phyloP scores from a whole-genome alignment of 345 rosid genomes.

The Tarenaya hassleriana region DNA sequence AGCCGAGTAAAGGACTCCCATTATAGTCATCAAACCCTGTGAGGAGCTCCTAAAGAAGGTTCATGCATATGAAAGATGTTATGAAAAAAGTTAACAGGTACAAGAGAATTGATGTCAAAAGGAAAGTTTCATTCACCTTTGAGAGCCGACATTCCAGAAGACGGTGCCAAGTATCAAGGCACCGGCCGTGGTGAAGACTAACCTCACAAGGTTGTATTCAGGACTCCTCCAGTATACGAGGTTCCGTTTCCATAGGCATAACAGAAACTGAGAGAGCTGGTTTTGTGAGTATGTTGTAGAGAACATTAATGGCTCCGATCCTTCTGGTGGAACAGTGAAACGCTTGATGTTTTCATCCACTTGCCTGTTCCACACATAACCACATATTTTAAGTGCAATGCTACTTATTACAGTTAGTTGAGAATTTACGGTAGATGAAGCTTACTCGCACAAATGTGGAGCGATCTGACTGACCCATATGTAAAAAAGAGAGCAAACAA shows the following conservation, averaged over 20 bases:
- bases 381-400: conserved; percentile 8
- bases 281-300: conserved; percentile 47
- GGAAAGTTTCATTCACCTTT: conserved; percentile 33
- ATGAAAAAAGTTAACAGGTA: neutral
- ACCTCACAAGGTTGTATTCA: conserved; percentile 62
- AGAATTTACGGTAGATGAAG: neutral
- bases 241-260: conserved; percentile 76
- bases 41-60: conserved; percentile 37
- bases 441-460: too few species aligned
- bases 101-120: neutral
- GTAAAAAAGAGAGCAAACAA: neutral
- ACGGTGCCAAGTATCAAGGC: conserved; percentile 70
- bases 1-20: conserved; percentile 85
- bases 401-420: conserved; percentile 8
- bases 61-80: neutral
- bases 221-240: conserved; percentile 97
- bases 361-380: too few species aligned
- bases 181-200: conserved; percentile 47
- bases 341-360: conserved; percentile 57
- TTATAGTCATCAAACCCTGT: conserved; percentile 49
- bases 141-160: conserved; percentile 70
- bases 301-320: conserved; percentile 58
- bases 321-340: conserved; percentile 53
- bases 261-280: conserved; percentile 43
- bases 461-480: too few species aligned